Evolutionary conservation across 2,329 filamentous ascomycete genomes (phyloP).

Genomic region (Colletotrichum sp.): DNA sequence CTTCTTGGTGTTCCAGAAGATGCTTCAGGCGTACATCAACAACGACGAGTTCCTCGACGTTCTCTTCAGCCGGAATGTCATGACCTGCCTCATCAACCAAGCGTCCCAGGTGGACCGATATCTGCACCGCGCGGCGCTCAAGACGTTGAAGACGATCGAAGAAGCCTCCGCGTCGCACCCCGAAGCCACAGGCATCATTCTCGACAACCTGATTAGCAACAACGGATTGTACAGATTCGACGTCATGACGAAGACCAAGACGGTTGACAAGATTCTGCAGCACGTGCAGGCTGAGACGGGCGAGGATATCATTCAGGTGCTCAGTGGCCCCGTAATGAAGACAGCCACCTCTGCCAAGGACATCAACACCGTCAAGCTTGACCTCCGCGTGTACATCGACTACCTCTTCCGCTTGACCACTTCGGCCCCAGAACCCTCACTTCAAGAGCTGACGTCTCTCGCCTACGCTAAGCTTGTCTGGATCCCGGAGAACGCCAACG

Average conservation of each 20-base stretch:
- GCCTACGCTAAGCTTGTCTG: conserved; percentile 56
- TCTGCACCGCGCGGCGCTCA: conserved; percentile 78
- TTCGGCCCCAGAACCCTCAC: conserved; percentile 38
- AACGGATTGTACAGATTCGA: conserved; percentile 83
- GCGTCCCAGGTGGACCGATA: conserved; percentile 78
- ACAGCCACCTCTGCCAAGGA: conserved; percentile 29
- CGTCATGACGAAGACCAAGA: conserved; percentile 83
- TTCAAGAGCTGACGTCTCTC: conserved; percentile 59
- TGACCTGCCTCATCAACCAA: conserved; percentile 84
- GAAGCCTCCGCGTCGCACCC: conserved; percentile 66
- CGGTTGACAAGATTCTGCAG: conserved; percentile 75
- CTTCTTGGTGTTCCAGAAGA: conserved; percentile 83
- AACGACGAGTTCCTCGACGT: conserved; percentile 48
- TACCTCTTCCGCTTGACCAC: conserved; percentile 60
- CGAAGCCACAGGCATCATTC: conserved; percentile 61
- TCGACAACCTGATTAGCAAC: conserved; percentile 72
- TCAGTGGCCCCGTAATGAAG: conserved; percentile 30
- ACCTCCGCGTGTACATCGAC: conserved; percentile 55
- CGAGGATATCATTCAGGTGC: conserved; percentile 52
- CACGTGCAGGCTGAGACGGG: conserved; percentile 62
- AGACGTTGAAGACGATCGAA: conserved; percentile 75
- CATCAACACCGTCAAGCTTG: conserved; percentile 36
- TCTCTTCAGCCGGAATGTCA: conserved; percentile 84
- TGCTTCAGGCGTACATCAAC: conserved; percentile 60
- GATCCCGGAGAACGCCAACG: conserved; percentile 21